Conservation (phyloP, 2,329 filamentous ascomycete genomes). For the Ophiostoma tasmaniense region DNA sequence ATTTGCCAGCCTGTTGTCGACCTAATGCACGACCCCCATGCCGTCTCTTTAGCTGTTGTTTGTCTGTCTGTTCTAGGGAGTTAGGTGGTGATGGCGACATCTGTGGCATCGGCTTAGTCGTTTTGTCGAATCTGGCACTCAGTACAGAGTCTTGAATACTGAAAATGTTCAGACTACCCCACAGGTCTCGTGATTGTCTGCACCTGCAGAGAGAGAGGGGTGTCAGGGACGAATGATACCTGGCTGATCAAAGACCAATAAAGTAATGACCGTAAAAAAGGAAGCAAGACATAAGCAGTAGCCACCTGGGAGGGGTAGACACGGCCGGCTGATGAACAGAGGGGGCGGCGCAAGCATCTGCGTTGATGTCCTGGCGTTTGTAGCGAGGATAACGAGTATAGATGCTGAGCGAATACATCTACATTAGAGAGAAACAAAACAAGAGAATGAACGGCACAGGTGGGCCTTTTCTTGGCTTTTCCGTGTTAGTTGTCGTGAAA, state of each 20-base stretch:
- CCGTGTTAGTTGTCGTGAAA: neutral
- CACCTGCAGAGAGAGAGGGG: constrained; percentile 10
- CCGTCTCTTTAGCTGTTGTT: neutral
- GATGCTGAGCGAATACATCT: too few species aligned
- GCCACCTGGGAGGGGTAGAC: neutral
- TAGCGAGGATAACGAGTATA: neutral
- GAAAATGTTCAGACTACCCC: neutral
- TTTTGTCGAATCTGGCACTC: neutral
- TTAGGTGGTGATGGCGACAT: neutral
- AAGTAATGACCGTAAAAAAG: neutral
- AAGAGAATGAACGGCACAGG: neutral
- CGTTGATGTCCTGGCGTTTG: neutral
- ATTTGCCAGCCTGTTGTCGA: neutral
- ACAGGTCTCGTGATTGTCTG: constrained; percentile 15
- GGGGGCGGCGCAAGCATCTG: neutral
- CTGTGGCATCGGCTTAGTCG: neutral
- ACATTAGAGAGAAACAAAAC: neutral
- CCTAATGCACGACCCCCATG: constrained; percentile 3
- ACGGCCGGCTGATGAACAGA: neutral
- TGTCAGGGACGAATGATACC: neutral
- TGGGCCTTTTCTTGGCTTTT: neutral
- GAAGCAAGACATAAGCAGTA: neutral
- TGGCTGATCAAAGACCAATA: neutral
- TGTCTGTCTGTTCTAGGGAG: neutral
- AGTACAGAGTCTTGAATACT: neutral